A percentile compares a stretch with the other conserved stretches of the same genome.
Conservation (phyloP, 73 alveolate species). For the Paramecium octaurelia region DNA sequence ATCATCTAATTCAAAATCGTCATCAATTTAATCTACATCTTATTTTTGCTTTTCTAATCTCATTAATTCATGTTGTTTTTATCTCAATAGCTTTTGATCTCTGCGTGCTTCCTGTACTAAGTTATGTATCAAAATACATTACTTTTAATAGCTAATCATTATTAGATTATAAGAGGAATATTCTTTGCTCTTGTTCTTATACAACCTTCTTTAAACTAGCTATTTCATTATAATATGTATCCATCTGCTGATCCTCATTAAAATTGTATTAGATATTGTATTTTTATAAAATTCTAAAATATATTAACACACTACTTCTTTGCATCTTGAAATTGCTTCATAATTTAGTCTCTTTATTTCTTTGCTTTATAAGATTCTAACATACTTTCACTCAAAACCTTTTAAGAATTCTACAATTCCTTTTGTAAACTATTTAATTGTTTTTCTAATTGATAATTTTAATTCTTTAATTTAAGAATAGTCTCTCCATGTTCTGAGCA, state of each 20-base stretch:
- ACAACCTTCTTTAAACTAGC: background rate
- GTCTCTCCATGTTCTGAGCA: background rate
- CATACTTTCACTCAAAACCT: background rate
- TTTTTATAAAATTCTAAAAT: background rate
- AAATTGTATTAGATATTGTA: background rate
- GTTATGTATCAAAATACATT: background rate
- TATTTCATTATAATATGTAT: slow-evolving; percentile 4
- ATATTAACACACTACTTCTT: background rate
- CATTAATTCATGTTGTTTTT: background rate
- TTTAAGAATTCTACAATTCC: background rate
- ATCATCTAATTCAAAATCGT: background rate
- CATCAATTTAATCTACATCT: slow-evolving; percentile 11
- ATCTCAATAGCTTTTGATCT: background rate
- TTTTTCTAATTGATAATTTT: background rate
- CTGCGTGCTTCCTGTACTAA: slow-evolving; percentile 40
- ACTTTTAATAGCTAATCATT: background rate
- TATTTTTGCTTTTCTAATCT: background rate
- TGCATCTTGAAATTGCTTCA: slow-evolving; percentile 18
- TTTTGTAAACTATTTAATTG: background rate
- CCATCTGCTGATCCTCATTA: background rate
- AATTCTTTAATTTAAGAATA: background rate
- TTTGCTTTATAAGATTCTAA: background rate
- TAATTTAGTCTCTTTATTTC: background rate
- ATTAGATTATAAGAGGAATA: background rate
- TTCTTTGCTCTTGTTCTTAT: background rate